Evolutionary conservation across 257 asterid genomes (phyloP), one percentile per base, ranked within the genome.

Genomic region (Pogostemon cablin): DNA sequence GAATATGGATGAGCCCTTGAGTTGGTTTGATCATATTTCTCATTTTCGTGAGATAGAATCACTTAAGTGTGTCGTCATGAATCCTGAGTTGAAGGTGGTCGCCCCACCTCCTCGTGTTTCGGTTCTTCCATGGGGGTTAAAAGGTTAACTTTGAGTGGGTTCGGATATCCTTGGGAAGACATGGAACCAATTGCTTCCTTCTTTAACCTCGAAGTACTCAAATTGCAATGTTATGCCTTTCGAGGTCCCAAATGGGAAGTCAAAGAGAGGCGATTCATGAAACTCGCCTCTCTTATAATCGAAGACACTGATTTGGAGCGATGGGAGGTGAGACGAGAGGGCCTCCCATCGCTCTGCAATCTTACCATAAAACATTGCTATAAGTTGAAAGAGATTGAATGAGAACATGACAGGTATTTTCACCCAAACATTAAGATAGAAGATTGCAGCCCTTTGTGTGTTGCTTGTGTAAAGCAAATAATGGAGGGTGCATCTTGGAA

Each of bases 381-480:
- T 54, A 9, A 54, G 1, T 6, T 68, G 7, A 4, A 41, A 39
- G 43, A 68, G 42, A 48, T 68, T 6, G 3, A 54, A n/a, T 68
- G 72, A 64, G 54, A 41, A 9, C 44, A 39, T 53, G 62, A 56
- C 32, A 56, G 9, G 4, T 52, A 34, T 48, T 67, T 38, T 52
- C 34, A 9, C 25, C 43, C 43, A 8, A 35, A 52, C 53, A 34
- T 52, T 2, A 25, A 52, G 6, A 9, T 68, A 25, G 62, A 12
- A 4, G 72, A 67, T 56, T 50, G 72, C 52, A 67, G 54, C 63
- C 72, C 63, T 67, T 67, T 53, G 44, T 52, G 8, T 5, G 63
- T 52, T 11, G 38, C 53, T 15, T 38, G 59, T 53, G 3, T 50
- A 0, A 20, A 67, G 7, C n/a, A 40, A 38, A 67, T 67, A 12